Percentiles rank a stretch among this genome's conserved stretches.
Evolutionary conservation across 805 yeast species (phyloP).

Genomic region (Yamadazyma laniorum): DNA sequence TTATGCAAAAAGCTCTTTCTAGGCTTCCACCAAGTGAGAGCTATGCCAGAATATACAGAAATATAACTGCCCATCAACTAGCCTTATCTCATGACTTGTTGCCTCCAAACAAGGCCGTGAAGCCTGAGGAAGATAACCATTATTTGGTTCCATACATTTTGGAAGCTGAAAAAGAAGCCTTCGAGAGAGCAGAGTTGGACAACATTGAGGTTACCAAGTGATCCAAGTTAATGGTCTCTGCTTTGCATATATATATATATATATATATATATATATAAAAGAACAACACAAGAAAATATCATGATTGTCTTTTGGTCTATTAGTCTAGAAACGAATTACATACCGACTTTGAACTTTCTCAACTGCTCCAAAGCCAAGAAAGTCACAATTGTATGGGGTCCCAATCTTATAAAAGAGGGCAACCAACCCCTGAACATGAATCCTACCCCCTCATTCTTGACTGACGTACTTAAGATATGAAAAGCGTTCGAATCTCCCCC

Average conservation of each 20-base stretch:
- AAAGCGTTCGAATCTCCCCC: conserved; percentile 46
- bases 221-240: not conserved
- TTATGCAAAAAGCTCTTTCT: conserved; percentile 79
- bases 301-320: conserved; percentile 2
- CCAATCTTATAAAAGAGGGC: conserved; percentile 81
- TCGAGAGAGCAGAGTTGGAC: conserved; percentile 87
- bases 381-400: conserved; percentile 75
- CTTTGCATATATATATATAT: conserved; percentile 1
- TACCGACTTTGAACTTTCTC: conserved; percentile 51
- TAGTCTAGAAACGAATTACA: conserved; percentile 22
- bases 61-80: conserved; percentile 87
- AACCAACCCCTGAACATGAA: conserved; percentile 92
- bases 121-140: conserved; percentile 76
- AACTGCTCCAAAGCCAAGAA: conserved; percentile 67
- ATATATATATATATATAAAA: not conserved
- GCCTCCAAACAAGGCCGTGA: conserved; percentile 74
- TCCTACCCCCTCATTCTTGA: conserved; percentile 66
- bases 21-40: conserved; percentile 83
- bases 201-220: conserved; percentile 49
- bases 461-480: conserved; percentile 50
- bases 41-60: conserved; percentile 90
- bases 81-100: conserved; percentile 80
- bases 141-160: conserved; percentile 85
- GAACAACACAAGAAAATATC: not conserved
- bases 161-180: conserved; percentile 91